These are phyloP conservation scores for Smallanthus sonchifolius DNA, from an alignment of 129 eudicot species.

Conservation along the genomic window DNA sequence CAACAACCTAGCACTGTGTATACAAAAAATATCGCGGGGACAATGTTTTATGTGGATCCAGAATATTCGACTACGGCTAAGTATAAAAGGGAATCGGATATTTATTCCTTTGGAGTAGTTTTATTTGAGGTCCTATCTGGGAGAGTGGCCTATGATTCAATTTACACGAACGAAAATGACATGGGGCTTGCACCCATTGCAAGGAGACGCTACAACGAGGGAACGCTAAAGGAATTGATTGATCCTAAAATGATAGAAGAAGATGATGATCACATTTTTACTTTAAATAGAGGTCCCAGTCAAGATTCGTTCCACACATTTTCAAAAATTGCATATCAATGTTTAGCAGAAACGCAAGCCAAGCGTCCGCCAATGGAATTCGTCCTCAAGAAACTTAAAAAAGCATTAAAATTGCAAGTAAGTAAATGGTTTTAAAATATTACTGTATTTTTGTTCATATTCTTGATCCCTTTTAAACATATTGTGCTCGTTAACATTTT, in stretches of 20 bases:
- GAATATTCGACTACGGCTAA: neutral
- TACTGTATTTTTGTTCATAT: neutral
- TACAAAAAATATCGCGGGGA: neutral
- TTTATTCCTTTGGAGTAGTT: neutral
- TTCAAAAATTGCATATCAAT: neutral
- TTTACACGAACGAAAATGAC: neutral
- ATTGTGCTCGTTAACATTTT: neutral
- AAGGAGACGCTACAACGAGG: neutral
- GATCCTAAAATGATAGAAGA: neutral
- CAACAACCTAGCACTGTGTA: neutral
- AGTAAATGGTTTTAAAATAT: neutral
- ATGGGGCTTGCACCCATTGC: neutral
- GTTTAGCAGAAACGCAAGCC: neutral
- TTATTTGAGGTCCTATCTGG: neutral
- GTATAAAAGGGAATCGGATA: too few relatives aligned
- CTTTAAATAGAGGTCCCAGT: neutral
- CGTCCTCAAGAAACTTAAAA: neutral
- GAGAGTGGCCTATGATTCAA: neutral
- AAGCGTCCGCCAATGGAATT: neutral
- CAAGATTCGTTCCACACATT: neutral
- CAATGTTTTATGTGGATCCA: neutral
- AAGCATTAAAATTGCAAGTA: neutral
- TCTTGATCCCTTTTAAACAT: too few relatives aligned
- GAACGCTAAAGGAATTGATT: neutral
- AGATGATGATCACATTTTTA: neutral